phyloP scores from a whole-genome alignment of 148 eudicot genomes.

The Spergularia bocconei region DNA sequence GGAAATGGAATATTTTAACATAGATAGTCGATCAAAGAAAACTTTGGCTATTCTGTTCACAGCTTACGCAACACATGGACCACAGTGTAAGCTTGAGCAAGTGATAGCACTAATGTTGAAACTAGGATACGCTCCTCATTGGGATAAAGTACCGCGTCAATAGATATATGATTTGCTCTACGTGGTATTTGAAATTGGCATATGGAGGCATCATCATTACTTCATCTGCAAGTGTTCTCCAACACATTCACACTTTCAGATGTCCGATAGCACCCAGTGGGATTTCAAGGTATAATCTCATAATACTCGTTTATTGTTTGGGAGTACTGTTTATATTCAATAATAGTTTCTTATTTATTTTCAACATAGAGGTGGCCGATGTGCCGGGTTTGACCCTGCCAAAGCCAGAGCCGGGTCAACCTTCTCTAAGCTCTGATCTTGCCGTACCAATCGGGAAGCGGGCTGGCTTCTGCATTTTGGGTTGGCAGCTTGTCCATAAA shows the following conservation, averaged over 20 bases:
- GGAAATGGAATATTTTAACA: conserved; percentile 57
- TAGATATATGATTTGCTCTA: background rate
- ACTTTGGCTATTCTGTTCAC: conserved; percentile 50
- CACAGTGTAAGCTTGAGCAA: conserved; percentile 45
- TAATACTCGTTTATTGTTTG: background rate
- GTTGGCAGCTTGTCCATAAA: background rate
- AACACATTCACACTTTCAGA: conserved; percentile 5
- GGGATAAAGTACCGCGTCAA: conserved; percentile 27
- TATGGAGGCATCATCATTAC: conserved; percentile 20
- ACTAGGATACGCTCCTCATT: conserved; percentile 48
- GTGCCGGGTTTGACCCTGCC: too few species aligned
- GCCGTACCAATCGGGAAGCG: background rate
- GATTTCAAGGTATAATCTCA: conserved; percentile 15
- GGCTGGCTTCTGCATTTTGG: background rate
- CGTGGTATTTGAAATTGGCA: conserved; percentile 19
- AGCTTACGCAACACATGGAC: conserved; percentile 48
- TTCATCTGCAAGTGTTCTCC: conserved; percentile 1
- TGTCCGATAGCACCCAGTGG: background rate
- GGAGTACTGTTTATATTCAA: background rate
- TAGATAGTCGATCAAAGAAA: conserved; percentile 36
- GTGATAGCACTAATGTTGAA: conserved; percentile 69
- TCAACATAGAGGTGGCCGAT: background rate
- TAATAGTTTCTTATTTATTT: background rate
- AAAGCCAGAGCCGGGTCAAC: too few species aligned
- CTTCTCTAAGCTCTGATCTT: too few species aligned